These are phyloP conservation scores for Dispira simplex DNA, from an alignment of 192 early-diverging fungal species.

Conservation along the genomic window DNA sequence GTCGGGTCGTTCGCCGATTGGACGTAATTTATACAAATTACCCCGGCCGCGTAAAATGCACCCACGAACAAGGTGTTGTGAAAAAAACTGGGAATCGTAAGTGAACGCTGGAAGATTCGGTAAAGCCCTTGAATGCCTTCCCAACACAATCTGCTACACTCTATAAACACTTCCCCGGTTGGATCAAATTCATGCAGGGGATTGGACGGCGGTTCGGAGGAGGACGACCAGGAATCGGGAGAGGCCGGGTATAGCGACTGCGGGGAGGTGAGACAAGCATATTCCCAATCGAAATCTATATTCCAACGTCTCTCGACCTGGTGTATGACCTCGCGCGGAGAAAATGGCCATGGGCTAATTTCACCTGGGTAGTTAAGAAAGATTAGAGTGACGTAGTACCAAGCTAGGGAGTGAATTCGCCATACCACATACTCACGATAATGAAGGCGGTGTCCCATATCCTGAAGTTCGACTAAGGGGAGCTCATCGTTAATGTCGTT, in stretches of 20 bases:
- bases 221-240: neutral
- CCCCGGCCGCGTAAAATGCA: constrained; percentile 2
- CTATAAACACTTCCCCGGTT: neutral
- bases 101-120: neutral
- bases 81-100: neutral
- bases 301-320: neutral
- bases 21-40: constrained; percentile 1
- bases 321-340: neutral
- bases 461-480: no score
- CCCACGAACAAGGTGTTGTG: constrained; percentile 6
- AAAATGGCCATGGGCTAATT: constrained; percentile 8
- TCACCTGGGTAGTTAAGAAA: constrained; percentile 1
- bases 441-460: neutral
- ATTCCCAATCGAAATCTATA: no score
- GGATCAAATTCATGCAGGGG: neutral
- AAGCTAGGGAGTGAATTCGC: neutral
- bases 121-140: neutral
- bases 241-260: neutral
- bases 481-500: neutral
- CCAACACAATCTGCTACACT: neutral
- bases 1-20: neutral
- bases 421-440: neutral
- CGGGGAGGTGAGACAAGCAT: neutral
- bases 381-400: neutral
- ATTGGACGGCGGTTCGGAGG: neutral